Percentiles rank a stretch among this genome's conserved stretches.
phyloP scores from a whole-genome alignment of 1,139 yeast genomes.

The Pneumocystis canis region DNA sequence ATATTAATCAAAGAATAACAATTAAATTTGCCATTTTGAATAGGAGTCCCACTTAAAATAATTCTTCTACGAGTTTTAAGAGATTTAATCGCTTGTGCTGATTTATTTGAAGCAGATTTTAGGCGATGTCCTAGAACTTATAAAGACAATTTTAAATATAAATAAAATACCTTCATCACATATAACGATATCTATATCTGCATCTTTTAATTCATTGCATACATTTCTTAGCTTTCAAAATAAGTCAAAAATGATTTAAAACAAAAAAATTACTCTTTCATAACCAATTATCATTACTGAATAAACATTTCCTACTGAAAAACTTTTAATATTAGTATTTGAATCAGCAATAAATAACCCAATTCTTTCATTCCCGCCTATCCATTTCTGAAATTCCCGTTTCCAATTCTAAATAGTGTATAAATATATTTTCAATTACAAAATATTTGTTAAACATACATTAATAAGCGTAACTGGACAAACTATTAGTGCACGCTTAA shows the following conservation, averaged over 20 bases:
- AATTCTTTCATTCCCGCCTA: conserved; percentile 44
- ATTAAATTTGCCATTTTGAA: conserved; percentile 42
- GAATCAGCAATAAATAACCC: conserved; percentile 26
- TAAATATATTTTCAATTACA: background rate
- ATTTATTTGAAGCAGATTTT: conserved; percentile 3
- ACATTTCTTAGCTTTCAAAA: conserved; percentile 39
- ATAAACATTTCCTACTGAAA: conserved; percentile 56
- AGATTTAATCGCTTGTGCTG: background rate
- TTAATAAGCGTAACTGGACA: conserved; percentile 78
- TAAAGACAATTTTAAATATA: conserved; percentile 36
- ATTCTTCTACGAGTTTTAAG: conserved; percentile 45
- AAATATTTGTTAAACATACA: background rate
- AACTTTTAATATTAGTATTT: conserved; percentile 44
- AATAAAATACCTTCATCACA: conserved; percentile 94
- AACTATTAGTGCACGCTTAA: conserved; percentile 54
- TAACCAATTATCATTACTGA: conserved; percentile 79
- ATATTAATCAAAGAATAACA: background rate
- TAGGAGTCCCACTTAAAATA: conserved; percentile 81
- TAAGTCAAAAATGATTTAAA: background rate
- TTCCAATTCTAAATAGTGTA: conserved; percentile 54
- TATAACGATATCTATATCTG: conserved; percentile 54
- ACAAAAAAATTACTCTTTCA: conserved; percentile 29
- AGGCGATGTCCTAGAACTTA: conserved; percentile 11
- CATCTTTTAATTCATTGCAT: conserved; percentile 36
- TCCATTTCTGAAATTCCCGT: conserved; percentile 79